Percentiles rank a stretch among this genome's conserved stretches.
Conservation (phyloP, 2,329 filamentous ascomycete genomes). For the Ceratocystis papillata region DNA sequence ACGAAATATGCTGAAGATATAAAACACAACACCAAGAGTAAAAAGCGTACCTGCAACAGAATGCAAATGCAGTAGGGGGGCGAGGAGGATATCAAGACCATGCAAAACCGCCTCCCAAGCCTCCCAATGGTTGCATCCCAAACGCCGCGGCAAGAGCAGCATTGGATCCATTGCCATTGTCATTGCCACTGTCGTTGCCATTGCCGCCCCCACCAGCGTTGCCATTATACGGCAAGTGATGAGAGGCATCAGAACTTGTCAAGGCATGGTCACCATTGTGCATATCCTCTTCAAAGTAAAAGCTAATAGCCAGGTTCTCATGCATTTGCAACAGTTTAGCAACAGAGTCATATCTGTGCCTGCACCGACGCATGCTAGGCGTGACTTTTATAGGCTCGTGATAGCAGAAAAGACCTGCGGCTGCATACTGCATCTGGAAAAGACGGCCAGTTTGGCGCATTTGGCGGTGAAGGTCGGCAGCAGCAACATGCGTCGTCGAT, state of each 20-base stretch:
- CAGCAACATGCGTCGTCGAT: conserved; percentile 32
- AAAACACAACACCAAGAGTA: neutral
- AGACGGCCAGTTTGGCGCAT: conserved; percentile 32
- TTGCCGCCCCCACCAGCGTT: neutral
- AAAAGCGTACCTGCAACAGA: neutral
- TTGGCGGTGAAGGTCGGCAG: conserved; percentile 33
- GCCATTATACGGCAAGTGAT: conserved; percentile 1
- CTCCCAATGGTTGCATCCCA: conserved; percentile 11
- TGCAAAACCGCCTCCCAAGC: conserved; percentile 7
- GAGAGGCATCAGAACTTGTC: conserved; percentile 17
- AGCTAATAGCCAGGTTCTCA: conserved; percentile 32
- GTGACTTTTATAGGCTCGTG: conserved; percentile 37
- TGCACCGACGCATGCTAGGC: conserved; percentile 37
- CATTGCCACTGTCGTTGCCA: neutral
- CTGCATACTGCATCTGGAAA: conserved; percentile 32
- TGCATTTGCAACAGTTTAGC: conserved; percentile 34
- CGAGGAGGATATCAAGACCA: neutral
- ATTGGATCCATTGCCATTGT: neutral
- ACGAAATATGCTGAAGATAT: neutral
- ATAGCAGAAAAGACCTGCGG: conserved; percentile 35
- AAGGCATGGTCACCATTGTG: conserved; percentile 34
- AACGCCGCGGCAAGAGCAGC: conserved; percentile 12
- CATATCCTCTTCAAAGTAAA: conserved; percentile 39
- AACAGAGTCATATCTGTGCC: conserved; percentile 34
- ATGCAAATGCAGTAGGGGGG: neutral